phyloP scores from a whole-genome alignment of 116 monocot species.

The Cymodocea nodosa region DNA sequence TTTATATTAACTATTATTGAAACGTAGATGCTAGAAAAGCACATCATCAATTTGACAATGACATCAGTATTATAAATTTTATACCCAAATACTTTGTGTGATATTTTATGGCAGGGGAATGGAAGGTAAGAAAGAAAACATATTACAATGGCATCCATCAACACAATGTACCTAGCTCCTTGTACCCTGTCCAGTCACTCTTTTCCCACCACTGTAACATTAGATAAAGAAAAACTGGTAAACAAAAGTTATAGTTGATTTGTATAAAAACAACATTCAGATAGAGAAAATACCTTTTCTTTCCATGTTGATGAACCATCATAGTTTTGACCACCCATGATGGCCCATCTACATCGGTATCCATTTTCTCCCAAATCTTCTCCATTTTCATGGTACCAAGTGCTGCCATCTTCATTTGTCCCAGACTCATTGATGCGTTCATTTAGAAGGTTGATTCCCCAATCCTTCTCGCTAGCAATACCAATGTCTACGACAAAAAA shows the following conservation, averaged over 20 bases:
- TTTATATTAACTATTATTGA: no score
- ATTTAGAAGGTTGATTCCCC: constrained; percentile 90
- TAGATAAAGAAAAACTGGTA: constrained; percentile 9
- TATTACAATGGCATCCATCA: neutral
- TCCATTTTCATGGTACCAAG: constrained; percentile 91
- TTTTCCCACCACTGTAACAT: constrained; percentile 99
- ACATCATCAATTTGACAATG: no score
- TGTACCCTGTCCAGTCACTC: constrained; percentile 99
- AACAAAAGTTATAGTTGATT: neutral
- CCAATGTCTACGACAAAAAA: constrained; percentile 67
- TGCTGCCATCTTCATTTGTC: constrained; percentile 85
- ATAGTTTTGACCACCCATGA: constrained; percentile 72
- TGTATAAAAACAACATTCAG: neutral
- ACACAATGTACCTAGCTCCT: constrained; percentile 73
- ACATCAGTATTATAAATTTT: no score
- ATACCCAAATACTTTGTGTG: no score
- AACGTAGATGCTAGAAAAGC: no score
- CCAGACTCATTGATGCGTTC: constrained; percentile 74
- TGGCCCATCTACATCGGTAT: constrained; percentile 75
- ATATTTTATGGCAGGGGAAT: no score
- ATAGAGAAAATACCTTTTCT: constrained; percentile 52
- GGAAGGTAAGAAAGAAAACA: no score
- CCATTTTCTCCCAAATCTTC: constrained; percentile 83
- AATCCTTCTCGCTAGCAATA: constrained; percentile 99
- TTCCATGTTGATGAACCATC: constrained; percentile 85